Base-by-base conservation (phyloP, 257 asterid genomes). In the Gardenia jasminoides region DNA sequence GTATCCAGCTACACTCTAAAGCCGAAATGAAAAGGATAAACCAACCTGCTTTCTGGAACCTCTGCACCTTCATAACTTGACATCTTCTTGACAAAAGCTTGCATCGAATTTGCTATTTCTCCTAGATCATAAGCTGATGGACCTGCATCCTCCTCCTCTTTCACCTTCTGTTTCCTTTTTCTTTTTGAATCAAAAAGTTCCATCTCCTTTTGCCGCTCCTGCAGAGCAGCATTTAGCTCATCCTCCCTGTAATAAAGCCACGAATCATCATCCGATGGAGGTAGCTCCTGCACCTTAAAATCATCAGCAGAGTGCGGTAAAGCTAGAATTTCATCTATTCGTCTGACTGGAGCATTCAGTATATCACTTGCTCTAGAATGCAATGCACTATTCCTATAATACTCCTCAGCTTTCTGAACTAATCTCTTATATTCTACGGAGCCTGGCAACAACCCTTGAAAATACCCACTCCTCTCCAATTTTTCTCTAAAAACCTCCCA, bases 21-120 rank as follows among this genome's bases (percentile, higher is more conserved):
- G 56, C 17, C 17, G 59, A 11, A 58, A 11, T 13, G 24, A 58
- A 62, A 41, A 58, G 70, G 56, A 73, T 74, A 80, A 58, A 31
- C 82, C n/a, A 74, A 89, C 99, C 96, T 87, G 89, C 85, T 90
- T 72, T 87, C 83, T 0, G 96, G 97, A 85, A 93, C 86, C 88
- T 93, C 98, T 59, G 99, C 99, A 78, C 99, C 98, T 85, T 95
- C 82, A 84, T 89, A 91, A 78, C 98, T 89, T 30, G 99, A 91
- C 61, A 90, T 80, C 65, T 88, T 88, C 52, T 90, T 79, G 74
- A 95, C 88, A 87, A 95, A 95, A 67, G 87, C 89, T 82, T 93
- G 91, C 97, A 95, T 93, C 20, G 97, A 95, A 80, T 93, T 86
- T 46, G 97, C 94, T 61, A 93, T 92, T 73, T 91, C 93, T 73